These are phyloP conservation scores for Candida sanyiensis DNA, from an alignment of 805 yeast genomes.

Conservation along the genomic window DNA sequence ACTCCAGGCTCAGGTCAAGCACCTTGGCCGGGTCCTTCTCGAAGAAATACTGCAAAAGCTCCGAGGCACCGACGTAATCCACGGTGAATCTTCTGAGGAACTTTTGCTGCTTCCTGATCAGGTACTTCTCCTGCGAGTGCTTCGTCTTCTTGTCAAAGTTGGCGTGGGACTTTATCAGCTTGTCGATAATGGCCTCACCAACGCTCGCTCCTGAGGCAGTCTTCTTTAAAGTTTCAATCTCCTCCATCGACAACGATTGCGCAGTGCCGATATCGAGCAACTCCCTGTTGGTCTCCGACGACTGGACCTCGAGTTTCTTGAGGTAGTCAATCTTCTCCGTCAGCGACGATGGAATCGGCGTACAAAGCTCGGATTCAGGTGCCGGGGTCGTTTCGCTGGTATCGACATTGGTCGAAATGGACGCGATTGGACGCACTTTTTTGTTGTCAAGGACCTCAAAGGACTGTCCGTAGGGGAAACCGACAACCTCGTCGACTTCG, in stretches of 20 bases:
- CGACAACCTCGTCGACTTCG: constrained; percentile 65
- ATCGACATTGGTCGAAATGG: constrained; percentile 30
- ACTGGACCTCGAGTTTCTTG: constrained; percentile 29
- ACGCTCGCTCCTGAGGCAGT: constrained; percentile 52
- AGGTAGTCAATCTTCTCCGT: constrained; percentile 24
- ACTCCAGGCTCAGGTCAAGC: constrained; percentile 79
- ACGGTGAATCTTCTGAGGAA: constrained; percentile 82
- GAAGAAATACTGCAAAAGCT: constrained; percentile 63
- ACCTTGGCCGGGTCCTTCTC: constrained; percentile 65
- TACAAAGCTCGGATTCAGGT: constrained; percentile 26
- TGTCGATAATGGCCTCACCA: constrained; percentile 75
- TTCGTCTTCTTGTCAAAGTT: constrained; percentile 85
- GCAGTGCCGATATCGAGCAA: constrained; percentile 63
- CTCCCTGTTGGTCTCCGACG: constrained; percentile 60
- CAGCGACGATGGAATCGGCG: constrained; percentile 24
- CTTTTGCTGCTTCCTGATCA: constrained; percentile 87
- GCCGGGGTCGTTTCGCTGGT: constrained; percentile 20
- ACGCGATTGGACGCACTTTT: constrained; percentile 43
- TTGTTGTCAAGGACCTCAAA: constrained; percentile 71
- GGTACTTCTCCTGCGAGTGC: constrained; percentile 86
- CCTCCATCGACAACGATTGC: constrained; percentile 71
- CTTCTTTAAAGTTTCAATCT: constrained; percentile 77
- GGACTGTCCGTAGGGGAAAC: constrained; percentile 81
- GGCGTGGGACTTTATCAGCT: constrained; percentile 76
- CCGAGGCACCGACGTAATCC: constrained; percentile 65